Evolutionary conservation across 371 early-diverging fungal genomes (phyloP).

Genomic region (Mucor circinelloides): DNA sequence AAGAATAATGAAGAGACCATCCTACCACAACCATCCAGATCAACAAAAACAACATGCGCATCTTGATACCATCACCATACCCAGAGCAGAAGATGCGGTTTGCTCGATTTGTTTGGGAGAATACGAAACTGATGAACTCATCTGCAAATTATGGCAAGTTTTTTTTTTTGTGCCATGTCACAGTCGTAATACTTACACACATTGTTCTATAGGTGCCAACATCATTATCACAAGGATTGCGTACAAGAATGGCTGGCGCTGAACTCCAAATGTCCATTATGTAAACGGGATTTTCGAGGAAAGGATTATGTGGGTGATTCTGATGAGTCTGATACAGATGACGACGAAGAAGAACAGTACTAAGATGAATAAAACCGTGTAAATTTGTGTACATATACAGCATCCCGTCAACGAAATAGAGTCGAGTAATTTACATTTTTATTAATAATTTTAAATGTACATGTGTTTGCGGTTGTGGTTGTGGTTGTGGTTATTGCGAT

Average conservation of each 20-base stretch:
- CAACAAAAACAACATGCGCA: neutral
- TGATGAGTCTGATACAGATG: neutral
- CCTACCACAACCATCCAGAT: neutral
- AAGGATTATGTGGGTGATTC: conserved; percentile 21
- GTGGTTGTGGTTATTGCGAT: neutral
- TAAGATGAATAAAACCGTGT: conserved; percentile 3
- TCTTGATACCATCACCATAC: conserved; percentile 24
- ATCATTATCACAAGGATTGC: conserved; percentile 38
- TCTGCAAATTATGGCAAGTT: conserved; percentile 57
- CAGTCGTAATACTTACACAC: neutral
- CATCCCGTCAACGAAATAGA: neutral
- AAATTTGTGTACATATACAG: neutral
- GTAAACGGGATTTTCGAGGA: conserved; percentile 35
- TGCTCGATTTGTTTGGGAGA: conserved; percentile 68
- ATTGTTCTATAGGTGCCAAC: conserved; percentile 31
- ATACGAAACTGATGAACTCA: conserved; percentile 60
- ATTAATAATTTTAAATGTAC: neutral
- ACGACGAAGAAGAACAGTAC: conserved; percentile 13
- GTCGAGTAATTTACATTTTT: neutral
- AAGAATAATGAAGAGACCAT: neutral
- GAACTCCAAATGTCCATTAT: conserved; percentile 38
- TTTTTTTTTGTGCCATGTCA: neutral
- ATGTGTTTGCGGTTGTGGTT: neutral
- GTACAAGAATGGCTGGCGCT: conserved; percentile 38
- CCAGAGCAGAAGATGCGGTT: conserved; percentile 46